These are phyloP conservation scores for Sphaerulina vaccinii DNA, from an alignment of 2,329 filamentous ascomycete genomes.

Conservation along the genomic window DNA sequence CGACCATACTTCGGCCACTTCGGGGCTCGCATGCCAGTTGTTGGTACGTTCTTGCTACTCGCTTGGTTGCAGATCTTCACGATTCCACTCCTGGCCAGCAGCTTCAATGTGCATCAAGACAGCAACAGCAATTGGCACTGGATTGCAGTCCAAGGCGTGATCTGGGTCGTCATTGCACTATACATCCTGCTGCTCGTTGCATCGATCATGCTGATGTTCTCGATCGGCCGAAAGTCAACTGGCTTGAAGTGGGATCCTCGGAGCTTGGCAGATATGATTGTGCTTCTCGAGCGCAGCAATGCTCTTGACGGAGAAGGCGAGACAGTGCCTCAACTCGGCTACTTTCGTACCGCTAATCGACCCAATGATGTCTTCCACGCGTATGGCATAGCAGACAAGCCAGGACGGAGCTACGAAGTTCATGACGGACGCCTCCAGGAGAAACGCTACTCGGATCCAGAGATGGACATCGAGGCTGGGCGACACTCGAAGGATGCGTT, in stretches of 20 bases:
- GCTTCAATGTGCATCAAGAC: slow-evolving; percentile 66
- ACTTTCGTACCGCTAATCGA: slow-evolving; percentile 72
- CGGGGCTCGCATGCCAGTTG: slow-evolving; percentile 63
- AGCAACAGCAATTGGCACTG: slow-evolving; percentile 68
- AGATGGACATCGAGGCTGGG: slow-evolving; percentile 36
- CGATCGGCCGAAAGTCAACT: slow-evolving; percentile 56
- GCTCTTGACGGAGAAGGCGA: slow-evolving; percentile 58
- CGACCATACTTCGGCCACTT: slow-evolving; percentile 69
- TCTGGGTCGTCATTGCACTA: slow-evolving; percentile 73
- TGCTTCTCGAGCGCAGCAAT: slow-evolving; percentile 77
- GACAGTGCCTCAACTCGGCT: slow-evolving; percentile 69
- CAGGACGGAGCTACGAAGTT: slow-evolving; percentile 52
- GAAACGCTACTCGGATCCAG: slow-evolving; percentile 38
- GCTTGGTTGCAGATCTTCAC: slow-evolving; percentile 79
- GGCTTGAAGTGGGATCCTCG: slow-evolving; percentile 83
- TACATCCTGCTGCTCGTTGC: slow-evolving; percentile 68
- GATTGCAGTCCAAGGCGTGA: slow-evolving; percentile 73
- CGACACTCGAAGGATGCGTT: slow-evolving; percentile 48
- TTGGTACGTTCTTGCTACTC: slow-evolving; percentile 63
- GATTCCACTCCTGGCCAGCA: slow-evolving; percentile 74
- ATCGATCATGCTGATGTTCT: slow-evolving; percentile 58
- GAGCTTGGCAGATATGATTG: slow-evolving; percentile 76
- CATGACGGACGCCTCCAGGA: slow-evolving; percentile 50
- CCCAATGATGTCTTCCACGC: slow-evolving; percentile 72
- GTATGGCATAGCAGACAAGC: slow-evolving; percentile 64